Evolutionary conservation across 2,329 filamentous ascomycete species (phyloP).

Genomic region (Colletotrichum sp.): DNA sequence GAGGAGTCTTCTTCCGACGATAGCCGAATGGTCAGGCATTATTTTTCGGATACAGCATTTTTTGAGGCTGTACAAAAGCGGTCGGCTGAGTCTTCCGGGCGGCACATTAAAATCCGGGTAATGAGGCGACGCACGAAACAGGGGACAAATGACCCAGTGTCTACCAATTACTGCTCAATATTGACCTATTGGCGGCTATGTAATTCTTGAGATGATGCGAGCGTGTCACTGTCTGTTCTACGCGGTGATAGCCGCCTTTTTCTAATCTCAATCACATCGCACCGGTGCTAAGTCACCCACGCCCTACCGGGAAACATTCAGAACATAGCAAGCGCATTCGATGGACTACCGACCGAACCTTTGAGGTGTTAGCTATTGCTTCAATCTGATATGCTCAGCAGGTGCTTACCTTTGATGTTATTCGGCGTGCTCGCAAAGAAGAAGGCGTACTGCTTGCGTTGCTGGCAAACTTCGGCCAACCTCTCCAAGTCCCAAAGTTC

Average conservation of each 20-base stretch:
- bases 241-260: background rate
- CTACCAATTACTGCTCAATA: background rate
- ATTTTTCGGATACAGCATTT: background rate
- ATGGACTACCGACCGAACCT: background rate
- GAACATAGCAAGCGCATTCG: background rate
- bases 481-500: background rate
- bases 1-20: background rate
- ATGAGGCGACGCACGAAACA: background rate
- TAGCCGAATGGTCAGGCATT: background rate
- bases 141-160: background rate
- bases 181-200: background rate
- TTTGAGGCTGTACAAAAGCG: background rate
- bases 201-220: accelerated
- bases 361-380: background rate
- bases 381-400: background rate
- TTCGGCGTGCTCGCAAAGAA: background rate
- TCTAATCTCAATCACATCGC: background rate
- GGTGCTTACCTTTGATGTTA: background rate
- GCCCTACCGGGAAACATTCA: background rate
- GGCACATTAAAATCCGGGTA: background rate
- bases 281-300: background rate
- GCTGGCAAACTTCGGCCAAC: background rate
- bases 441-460: background rate
- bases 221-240: background rate
- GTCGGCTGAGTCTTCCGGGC: background rate